Conservation (phyloP, 768 basidiomycete genomes). For the Kwoniella europaea region DNA sequence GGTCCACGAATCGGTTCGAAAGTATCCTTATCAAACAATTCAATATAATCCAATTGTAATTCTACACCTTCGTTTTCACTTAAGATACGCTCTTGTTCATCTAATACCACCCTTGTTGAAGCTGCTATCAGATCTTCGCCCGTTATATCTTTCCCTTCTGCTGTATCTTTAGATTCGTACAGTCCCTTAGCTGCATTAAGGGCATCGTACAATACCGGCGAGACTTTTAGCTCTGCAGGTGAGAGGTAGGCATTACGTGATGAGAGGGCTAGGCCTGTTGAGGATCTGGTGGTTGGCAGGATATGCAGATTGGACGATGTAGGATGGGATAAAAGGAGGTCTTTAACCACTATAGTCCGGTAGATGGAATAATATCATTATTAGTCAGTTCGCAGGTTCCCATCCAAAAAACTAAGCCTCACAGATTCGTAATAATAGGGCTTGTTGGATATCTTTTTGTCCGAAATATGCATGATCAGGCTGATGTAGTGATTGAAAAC, state of each 20-base stretch:
- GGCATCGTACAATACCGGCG: slow-evolving; percentile 73
- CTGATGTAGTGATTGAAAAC: slow-evolving; percentile 59
- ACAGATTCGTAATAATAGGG: slow-evolving; percentile 71
- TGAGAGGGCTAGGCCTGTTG: slow-evolving; percentile 78
- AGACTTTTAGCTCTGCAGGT: slow-evolving; percentile 67
- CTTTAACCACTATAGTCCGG: slow-evolving; percentile 64
- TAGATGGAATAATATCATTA: background rate
- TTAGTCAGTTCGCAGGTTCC: too few relatives aligned
- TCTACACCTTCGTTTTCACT: slow-evolving; percentile 59
- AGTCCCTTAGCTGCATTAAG: slow-evolving; percentile 65
- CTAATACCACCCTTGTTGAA: slow-evolving; percentile 32
- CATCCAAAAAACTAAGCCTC: slow-evolving; percentile 6
- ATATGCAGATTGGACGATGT: slow-evolving; percentile 76
- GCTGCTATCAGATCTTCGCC: slow-evolving; percentile 39
- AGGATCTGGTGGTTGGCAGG: slow-evolving; percentile 75
- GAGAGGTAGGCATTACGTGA: slow-evolving; percentile 87
- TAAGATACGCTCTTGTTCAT: slow-evolving; percentile 33
- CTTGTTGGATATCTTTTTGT: slow-evolving; percentile 98
- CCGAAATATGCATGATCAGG: slow-evolving; percentile 93
- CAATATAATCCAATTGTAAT: slow-evolving; percentile 79
- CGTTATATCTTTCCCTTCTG: slow-evolving; percentile 25
- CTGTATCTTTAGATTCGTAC: slow-evolving; percentile 62
- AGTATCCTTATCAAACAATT: slow-evolving; percentile 79
- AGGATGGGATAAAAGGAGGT: slow-evolving; percentile 82
- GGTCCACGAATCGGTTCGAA: slow-evolving; percentile 68